Conservation (phyloP, 2,329 filamentous ascomycete species). For the Penicillium palitans region DNA sequence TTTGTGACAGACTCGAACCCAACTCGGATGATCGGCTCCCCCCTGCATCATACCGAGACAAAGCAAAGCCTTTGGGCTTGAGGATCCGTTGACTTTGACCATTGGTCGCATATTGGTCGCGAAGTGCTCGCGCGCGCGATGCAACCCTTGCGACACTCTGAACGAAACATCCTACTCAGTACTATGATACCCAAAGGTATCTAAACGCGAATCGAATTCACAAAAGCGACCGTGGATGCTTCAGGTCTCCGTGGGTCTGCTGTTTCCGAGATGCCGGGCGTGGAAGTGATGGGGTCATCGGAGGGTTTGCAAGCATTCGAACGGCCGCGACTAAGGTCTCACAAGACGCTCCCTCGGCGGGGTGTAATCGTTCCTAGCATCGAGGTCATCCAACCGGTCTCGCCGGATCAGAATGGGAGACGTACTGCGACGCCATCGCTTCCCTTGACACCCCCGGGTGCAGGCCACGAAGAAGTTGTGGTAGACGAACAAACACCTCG, state of each 20-base stretch:
- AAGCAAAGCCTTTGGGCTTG: constrained; percentile 3
- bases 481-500: constrained; percentile 22
- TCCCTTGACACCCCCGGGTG: constrained; percentile 42
- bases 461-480: constrained; percentile 26
- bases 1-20: not conserved
- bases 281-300: constrained; percentile 31
- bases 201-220: not conserved
- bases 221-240: constrained; percentile 8
- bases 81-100: constrained; percentile 11
- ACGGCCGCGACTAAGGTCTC: constrained; percentile 39
- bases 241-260: not conserved
- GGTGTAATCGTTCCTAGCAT: constrained; percentile 29
- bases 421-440: constrained; percentile 31
- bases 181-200: constrained; percentile 6
- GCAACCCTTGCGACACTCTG: constrained; percentile 14
- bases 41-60: constrained; percentile 20
- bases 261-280: constrained; percentile 32
- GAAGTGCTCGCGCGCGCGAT: constrained; percentile 14
- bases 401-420: constrained; percentile 27
- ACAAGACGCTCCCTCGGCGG: constrained; percentile 44
- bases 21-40: constrained; percentile 7
- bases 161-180: constrained; percentile 1
- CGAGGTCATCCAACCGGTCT: constrained; percentile 27
- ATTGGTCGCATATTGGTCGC: constrained; percentile 10
- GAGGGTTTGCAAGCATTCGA: constrained; percentile 30